Conservation (phyloP, 116 monocot genomes). For the Zostera marina region DNA sequence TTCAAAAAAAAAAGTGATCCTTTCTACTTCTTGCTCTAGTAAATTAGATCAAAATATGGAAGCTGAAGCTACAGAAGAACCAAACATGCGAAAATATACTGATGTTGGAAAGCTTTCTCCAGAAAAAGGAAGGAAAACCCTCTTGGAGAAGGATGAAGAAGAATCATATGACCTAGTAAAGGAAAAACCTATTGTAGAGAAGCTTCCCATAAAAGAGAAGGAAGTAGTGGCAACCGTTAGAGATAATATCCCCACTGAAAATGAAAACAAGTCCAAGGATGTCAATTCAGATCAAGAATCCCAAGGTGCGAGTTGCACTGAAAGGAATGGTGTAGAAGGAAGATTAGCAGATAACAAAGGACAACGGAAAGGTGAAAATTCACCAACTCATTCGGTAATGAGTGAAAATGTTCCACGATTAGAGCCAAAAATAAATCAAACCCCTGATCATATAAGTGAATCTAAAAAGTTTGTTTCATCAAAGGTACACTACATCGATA, state of each 20-base stretch:
- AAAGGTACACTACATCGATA: constrained; percentile 62
- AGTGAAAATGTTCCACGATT: constrained; percentile 12
- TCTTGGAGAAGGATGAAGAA: constrained; percentile 10
- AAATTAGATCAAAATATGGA: neutral
- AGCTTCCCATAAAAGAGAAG: neutral
- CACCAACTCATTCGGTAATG: constrained; percentile 13
- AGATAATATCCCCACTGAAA: neutral
- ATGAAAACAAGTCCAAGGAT: constrained; percentile 8
- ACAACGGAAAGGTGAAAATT: constrained; percentile 11
- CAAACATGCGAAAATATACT: neutral
- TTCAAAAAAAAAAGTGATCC: constrained; percentile 9
- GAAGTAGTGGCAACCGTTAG: neutral
- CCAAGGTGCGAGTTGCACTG: constrained; percentile 1
- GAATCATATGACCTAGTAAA: constrained; percentile 19
- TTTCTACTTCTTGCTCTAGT: neutral
- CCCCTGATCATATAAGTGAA: constrained; percentile 5
- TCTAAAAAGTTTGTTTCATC: constrained; percentile 29
- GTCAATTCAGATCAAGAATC: neutral
- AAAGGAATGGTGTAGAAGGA: constrained; percentile 6
- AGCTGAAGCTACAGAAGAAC: neutral
- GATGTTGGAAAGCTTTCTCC: constrained; percentile 6
- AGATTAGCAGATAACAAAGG: constrained; percentile 1
- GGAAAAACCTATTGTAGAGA: constrained; percentile 3
- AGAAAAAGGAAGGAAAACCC: constrained; percentile 11
- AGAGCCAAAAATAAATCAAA: constrained; percentile 8